Evolutionary conservation across 2,329 filamentous ascomycete genomes (phyloP).

Genomic region (Fulvia fulva): DNA sequence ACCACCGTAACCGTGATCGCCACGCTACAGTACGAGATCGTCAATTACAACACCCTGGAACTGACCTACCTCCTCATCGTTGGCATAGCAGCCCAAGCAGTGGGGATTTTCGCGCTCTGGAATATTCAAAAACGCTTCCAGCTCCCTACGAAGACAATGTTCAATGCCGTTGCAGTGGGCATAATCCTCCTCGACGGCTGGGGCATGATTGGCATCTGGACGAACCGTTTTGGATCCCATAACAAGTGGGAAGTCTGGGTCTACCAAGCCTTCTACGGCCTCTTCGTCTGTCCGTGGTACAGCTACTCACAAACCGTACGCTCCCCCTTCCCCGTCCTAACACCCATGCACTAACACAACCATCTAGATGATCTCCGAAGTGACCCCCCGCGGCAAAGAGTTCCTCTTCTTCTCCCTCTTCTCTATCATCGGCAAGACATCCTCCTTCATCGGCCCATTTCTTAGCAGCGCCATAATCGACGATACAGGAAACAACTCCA

Average conservation of each 20-base stretch:
- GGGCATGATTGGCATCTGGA: constrained; percentile 59
- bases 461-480: constrained; percentile 69
- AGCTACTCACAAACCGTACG: constrained; percentile 60
- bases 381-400: constrained; percentile 64
- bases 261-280: constrained; percentile 52
- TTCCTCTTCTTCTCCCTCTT: constrained; percentile 69
- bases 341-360: neutral
- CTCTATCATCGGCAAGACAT: constrained; percentile 65
- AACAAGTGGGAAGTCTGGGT: constrained; percentile 23
- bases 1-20: constrained; percentile 66
- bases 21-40: constrained; percentile 62
- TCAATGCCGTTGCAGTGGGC: constrained; percentile 58
- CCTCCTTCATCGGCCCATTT: constrained; percentile 63
- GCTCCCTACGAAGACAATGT: constrained; percentile 64
- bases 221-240: constrained; percentile 40
- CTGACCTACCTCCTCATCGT: constrained; percentile 65
- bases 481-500: constrained; percentile 54
- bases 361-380: constrained; percentile 61
- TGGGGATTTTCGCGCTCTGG: constrained; percentile 60
- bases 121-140: constrained; percentile 55
- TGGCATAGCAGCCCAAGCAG: constrained; percentile 59
- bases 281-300: constrained; percentile 67
- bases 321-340: neutral
- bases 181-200: constrained; percentile 59
- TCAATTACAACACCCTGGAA: constrained; percentile 61